phyloP scores from a whole-genome alignment of 139 green algal genomes.

The Chlorella sorokiniana region DNA sequence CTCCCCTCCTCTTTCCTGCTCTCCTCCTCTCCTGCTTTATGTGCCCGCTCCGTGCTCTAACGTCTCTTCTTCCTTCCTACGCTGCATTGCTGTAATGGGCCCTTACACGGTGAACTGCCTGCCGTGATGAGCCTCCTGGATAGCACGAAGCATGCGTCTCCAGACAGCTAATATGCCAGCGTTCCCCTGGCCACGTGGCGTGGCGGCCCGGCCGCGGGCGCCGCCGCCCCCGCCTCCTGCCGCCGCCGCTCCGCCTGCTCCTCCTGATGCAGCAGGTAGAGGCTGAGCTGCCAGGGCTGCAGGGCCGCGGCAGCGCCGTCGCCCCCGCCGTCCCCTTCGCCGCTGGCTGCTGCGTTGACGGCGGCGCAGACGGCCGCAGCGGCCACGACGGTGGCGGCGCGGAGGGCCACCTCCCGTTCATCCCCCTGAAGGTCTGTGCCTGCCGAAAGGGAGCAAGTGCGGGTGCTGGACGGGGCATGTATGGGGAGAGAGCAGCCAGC shows the following conservation, averaged over 20 bases:
- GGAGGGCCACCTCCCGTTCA: slow-evolving; percentile 40
- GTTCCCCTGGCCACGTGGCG: slow-evolving; percentile 8
- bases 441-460: background rate
- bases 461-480: no score
- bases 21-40: no score
- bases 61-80: no score
- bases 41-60: no score
- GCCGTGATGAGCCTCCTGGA: background rate
- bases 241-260: slow-evolving; percentile 15
- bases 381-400: slow-evolving; percentile 30
- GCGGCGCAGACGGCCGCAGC: background rate
- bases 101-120: background rate
- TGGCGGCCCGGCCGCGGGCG: background rate
- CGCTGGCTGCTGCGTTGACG: background rate
- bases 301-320: background rate
- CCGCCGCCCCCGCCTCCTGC: background rate
- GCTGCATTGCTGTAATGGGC: no score
- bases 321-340: background rate
- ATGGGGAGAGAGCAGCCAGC: no score
- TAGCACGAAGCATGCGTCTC: no score
- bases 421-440: slow-evolving; percentile 37
- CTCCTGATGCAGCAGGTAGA: slow-evolving; percentile 27
- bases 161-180: background rate
- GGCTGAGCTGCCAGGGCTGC: slow-evolving; percentile 34
- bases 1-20: no score